Evolutionary conservation across 306 rosid species (phyloP).

Genomic region (Trichosanthes cucumerina): DNA sequence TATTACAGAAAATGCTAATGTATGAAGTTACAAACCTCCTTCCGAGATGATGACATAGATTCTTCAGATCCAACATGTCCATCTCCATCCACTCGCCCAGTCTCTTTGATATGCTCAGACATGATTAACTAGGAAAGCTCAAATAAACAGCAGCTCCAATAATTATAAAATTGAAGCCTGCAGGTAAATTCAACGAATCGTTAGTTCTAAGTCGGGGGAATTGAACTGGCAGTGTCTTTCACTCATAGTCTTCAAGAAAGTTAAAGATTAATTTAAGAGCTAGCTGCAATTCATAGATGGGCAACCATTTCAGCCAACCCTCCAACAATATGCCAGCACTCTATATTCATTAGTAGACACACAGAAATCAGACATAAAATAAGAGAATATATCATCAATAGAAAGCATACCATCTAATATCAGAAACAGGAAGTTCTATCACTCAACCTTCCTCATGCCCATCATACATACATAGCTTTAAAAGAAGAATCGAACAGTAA

Average conservation of each 20-base stretch:
- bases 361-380: neutral
- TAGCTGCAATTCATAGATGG: neutral
- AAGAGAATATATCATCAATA: neutral
- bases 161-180: neutral
- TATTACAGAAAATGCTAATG: neutral
- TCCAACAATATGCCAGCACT: neutral
- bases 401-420: neutral
- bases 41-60: constrained; percentile 4
- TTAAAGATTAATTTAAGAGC: neutral
- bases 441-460: neutral
- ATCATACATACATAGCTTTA: neutral
- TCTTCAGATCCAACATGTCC: constrained; percentile 2
- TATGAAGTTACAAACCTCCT: constrained; percentile 5
- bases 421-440: neutral
- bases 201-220: neutral
- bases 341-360: neutral
- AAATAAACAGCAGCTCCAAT: neutral
- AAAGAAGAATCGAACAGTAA: neutral
- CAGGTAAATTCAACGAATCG: neutral
- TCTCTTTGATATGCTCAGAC: constrained; percentile 13
- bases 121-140: neutral
- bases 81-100: neutral
- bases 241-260: neutral
- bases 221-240: neutral
- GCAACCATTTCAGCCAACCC: neutral